Evolutionary conservation across 768 basidiomycete genomes (phyloP).

Genomic region (Mycena albidolilacea): DNA sequence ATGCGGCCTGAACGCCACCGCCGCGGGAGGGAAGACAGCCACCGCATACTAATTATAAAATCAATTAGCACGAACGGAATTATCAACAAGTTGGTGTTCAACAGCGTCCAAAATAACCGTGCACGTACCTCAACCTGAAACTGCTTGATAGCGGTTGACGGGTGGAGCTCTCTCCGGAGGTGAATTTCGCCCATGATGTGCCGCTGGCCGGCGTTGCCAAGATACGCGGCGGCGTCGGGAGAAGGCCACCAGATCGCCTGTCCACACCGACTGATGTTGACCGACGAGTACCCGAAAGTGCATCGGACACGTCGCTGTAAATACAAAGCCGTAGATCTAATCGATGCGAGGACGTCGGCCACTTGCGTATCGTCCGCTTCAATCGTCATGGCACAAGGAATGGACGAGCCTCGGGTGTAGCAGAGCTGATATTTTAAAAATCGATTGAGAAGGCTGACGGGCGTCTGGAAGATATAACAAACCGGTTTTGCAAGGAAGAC

Average conservation of each 20-base stretch:
- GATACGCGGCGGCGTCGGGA: not conserved
- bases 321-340: conserved; percentile 27
- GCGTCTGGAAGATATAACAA: not conserved
- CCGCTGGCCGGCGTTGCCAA: not conserved
- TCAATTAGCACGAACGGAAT: too few species aligned
- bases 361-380: conserved; percentile 32
- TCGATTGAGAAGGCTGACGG: not conserved
- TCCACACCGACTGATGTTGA: conserved; percentile 17
- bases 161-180: conserved; percentile 27
- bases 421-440: conserved; percentile 20
- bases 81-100: not conserved
- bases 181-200: conserved; percentile 34
- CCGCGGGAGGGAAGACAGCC: conserved; percentile 28
- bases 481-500: conserved; percentile 38
- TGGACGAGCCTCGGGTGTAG: conserved; percentile 28
- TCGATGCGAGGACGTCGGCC: conserved; percentile 29
- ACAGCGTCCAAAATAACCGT: not conserved
- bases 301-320: conserved; percentile 28
- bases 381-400: conserved; percentile 36
- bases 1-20: conserved; percentile 17
- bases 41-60: conserved; percentile 20
- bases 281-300: not conserved
- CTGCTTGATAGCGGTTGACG: conserved; percentile 12
- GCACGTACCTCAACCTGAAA: conserved; percentile 28
- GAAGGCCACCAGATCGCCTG: conserved; percentile 36